These are phyloP conservation scores for Beauveria australis DNA, from an alignment of 2,329 filamentous ascomycete species.

Conservation along the genomic window DNA sequence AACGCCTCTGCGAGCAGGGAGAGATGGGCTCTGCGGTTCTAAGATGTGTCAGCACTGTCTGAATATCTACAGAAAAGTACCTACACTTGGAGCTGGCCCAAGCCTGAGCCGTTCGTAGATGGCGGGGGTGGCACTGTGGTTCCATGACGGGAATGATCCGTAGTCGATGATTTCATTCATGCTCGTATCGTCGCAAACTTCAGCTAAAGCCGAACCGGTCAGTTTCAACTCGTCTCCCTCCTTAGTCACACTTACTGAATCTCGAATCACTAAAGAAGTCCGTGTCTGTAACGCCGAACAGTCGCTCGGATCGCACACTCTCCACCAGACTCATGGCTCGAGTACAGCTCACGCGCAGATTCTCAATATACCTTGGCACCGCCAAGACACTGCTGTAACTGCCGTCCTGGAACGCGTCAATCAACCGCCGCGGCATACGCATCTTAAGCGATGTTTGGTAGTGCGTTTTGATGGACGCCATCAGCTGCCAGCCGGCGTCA, in stretches of 20 bases:
- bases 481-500: slow-evolving; percentile 25
- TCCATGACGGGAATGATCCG: slow-evolving; percentile 41
- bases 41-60: slow-evolving; percentile 12
- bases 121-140: slow-evolving; percentile 27
- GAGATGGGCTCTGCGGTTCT: slow-evolving; percentile 44
- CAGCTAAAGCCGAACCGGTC: slow-evolving; percentile 23
- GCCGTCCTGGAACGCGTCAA: slow-evolving; percentile 40
- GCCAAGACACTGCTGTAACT: slow-evolving; percentile 44
- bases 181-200: slow-evolving; percentile 29
- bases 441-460: slow-evolving; percentile 39
- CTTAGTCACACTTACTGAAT: slow-evolving; percentile 32
- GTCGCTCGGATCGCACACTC: slow-evolving; percentile 37
- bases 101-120: slow-evolving; percentile 38
- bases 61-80: slow-evolving; percentile 13
- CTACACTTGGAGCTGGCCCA: slow-evolving; percentile 44
- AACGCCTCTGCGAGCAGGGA: slow-evolving; percentile 42
- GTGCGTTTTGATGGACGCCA: slow-evolving; percentile 36
- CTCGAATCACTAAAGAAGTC: slow-evolving; percentile 36
- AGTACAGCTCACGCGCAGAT: slow-evolving; percentile 41
- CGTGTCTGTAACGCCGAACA: slow-evolving; percentile 32
- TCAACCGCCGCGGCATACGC: slow-evolving; percentile 32
- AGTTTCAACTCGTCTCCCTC: not conserved
- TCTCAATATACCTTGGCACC: slow-evolving; percentile 36
- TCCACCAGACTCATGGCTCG: slow-evolving; percentile 45
- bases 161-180: slow-evolving; percentile 43